Base-by-base conservation (phyloP, 768 basidiomycete species). In the Roridomyces roridus region DNA sequence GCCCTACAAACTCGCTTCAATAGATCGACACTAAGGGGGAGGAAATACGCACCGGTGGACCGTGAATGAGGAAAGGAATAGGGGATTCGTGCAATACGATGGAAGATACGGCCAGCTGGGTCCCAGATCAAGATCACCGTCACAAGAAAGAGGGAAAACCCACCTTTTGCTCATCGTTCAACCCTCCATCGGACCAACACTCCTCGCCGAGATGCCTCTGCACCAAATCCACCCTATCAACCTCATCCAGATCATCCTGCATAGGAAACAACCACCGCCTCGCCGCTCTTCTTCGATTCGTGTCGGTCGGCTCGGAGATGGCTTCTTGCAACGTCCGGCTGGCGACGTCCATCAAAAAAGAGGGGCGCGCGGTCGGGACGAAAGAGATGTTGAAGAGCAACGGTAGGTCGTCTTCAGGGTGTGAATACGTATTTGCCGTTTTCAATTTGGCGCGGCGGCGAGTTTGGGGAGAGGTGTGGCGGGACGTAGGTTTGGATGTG, bases 301-400 rank as follows among this genome's bases (percentile, higher is more conserved):
- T 58, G 52, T 60, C 35, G 45, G 42, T 23, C 23, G 42, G 35
- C 23, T 51, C 51, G 2, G 55, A 51, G 20, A 77, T 52, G 6
- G 73, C 62, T 6, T 65, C 57, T 4, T 66, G 65, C 7, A 78
- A 56, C 11, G 68, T 65, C 20, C 65, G 61, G 11, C 71, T 67
- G 1, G 80, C 80, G 7, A 65, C 65, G 35, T 81, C 77, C 80
- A 82, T 81, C 14, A 70, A 49, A 46, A 79, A 75, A 24, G 75
- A 67, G 10, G 77, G 75, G 23, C 72, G 72, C 1, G 79, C 72
- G 31, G 79, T 80, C n/a, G 76, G 70, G 61, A 81, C 63, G 60
- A 83, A 83, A 3, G 80, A 77, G 9, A 81, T 69, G 56, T 83
- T 83, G 67, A 81, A 81, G 9, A 65, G 58, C 26, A 79, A 65